Evolutionary conservation across 2,329 filamentous ascomycete species (phyloP).

Genomic region (Cadophora luteo-olivacea): DNA sequence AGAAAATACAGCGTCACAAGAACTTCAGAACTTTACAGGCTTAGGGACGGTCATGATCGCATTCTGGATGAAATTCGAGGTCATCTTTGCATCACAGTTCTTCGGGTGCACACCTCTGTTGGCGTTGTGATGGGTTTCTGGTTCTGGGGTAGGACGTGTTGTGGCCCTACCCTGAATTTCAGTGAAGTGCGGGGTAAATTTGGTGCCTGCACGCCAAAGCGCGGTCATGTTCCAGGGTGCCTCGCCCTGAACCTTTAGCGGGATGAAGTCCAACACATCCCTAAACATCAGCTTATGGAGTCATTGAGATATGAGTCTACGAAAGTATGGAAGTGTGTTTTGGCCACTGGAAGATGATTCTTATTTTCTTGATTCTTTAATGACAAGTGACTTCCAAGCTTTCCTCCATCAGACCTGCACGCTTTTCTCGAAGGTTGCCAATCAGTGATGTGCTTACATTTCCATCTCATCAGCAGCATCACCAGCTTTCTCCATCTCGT

Average conservation of each 20-base stretch:
- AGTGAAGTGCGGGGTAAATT: background rate
- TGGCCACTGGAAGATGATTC: background rate
- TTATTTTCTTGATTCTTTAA: background rate
- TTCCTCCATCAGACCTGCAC: no score
- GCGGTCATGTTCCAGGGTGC: background rate
- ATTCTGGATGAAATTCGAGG: no score
- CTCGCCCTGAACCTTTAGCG: background rate
- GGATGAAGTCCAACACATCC: background rate
- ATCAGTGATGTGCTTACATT: background rate
- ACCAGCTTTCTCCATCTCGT: background rate
- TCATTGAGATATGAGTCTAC: background rate
- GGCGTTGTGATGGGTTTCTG: background rate
- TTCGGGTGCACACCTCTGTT: no score
- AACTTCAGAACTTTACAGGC: no score
- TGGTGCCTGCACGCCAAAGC: background rate
- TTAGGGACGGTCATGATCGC: no score
- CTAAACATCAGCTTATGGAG: background rate
- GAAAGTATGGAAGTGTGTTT: background rate
- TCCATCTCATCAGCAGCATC: constrained; percentile 2
- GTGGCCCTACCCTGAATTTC: background rate
- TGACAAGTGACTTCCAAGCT: no score
- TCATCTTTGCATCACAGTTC: no score
- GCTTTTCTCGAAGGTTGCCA: background rate
- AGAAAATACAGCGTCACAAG: no score
- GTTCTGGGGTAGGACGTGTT: no score